A percentile compares a stretch with the other conserved stretches of the same genome.
These are phyloP conservation scores for Agaricus bisporus DNA, from an alignment of 768 basidiomycete genomes.

Conservation along the genomic window DNA sequence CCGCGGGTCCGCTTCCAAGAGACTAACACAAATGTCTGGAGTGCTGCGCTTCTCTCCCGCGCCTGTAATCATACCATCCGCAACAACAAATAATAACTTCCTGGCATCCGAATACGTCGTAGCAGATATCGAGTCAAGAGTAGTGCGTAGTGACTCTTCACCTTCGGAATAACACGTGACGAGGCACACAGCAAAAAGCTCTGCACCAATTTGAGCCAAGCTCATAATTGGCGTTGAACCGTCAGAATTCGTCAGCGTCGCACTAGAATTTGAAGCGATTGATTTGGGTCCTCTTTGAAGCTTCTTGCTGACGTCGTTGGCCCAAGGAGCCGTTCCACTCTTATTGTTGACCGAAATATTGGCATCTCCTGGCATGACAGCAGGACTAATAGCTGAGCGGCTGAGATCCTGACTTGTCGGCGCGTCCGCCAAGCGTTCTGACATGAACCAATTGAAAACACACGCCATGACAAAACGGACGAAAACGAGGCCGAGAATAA, in stretches of 20 bases:
- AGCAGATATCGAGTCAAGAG: constrained; percentile 86
- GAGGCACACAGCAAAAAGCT: constrained; percentile 91
- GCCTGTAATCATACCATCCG: constrained; percentile 98
- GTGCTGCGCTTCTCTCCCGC: constrained; percentile 94
- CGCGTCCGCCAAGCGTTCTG: constrained; percentile 71
- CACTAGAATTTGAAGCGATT: constrained; percentile 44
- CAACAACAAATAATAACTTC: constrained; percentile 90
- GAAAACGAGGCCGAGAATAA: constrained; percentile 87
- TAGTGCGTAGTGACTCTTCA: constrained; percentile 84
- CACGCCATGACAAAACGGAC: constrained; percentile 95
- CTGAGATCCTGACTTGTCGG: constrained; percentile 68
- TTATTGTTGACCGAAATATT: constrained; percentile 90
- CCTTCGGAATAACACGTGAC: constrained; percentile 99
- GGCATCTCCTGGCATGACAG: constrained; percentile 94
- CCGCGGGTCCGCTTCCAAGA: constrained; percentile 89
- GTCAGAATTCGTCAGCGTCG: constrained; percentile 49
- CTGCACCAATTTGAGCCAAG: constrained; percentile 86
- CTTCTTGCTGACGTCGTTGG: constrained; percentile 50
- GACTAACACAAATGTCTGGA: constrained; percentile 90
- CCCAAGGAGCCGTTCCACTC: constrained; percentile 94
- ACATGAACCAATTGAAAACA: constrained; percentile 95
- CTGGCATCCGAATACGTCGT: constrained; percentile 90
- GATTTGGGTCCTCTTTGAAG: constrained; percentile 42
- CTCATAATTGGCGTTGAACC: constrained; percentile 61
- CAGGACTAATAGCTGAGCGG: constrained; percentile 84